phyloP scores from a whole-genome alignment of 768 basidiomycete genomes.

The Cantharellus cinnabarinus region DNA sequence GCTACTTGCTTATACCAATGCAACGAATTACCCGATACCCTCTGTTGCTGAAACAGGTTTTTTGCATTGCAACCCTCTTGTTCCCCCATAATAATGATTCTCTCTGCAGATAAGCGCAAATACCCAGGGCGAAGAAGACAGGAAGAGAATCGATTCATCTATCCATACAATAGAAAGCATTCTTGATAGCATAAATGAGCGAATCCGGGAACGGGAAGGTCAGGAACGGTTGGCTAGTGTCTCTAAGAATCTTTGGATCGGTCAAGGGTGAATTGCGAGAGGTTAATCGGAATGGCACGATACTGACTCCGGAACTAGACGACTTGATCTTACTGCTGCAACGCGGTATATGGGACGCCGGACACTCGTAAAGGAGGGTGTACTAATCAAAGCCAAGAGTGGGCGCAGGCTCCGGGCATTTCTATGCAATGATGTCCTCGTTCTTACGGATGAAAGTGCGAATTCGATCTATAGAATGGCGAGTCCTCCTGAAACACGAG shows the following conservation, averaged over 20 bases:
- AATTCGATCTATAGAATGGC: slow-evolving; percentile 72
- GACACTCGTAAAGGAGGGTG: slow-evolving; percentile 58
- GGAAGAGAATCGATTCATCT: slow-evolving; percentile 29
- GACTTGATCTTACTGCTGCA: slow-evolving; percentile 76
- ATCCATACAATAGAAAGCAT: slow-evolving; percentile 50
- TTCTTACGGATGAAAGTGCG: slow-evolving; percentile 55
- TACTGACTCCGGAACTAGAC: slow-evolving; percentile 18
- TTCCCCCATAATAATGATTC: background rate
- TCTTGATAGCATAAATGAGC: slow-evolving; percentile 68
- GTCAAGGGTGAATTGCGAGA: slow-evolving; percentile 39
- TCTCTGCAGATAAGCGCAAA: background rate
- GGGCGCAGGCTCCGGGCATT: slow-evolving; percentile 56
- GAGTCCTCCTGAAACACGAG: slow-evolving; percentile 12
- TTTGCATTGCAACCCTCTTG: background rate
- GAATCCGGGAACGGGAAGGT: slow-evolving; percentile 68
- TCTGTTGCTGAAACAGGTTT: slow-evolving; percentile 59
- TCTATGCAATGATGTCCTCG: slow-evolving; percentile 76
- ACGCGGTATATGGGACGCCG: slow-evolving; percentile 73
- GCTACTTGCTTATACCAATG: slow-evolving; percentile 74
- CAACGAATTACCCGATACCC: slow-evolving; percentile 79
- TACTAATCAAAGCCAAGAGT: slow-evolving; percentile 63
- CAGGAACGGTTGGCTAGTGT: slow-evolving; percentile 51
- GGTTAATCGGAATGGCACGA: background rate
- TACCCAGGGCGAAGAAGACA: slow-evolving; percentile 38
- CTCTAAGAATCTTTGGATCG: slow-evolving; percentile 71